Evolutionary conservation across 2,329 filamentous ascomycete species (phyloP), one percentile per base, ranked within the genome.

Genomic region (Sordariomycetes sp.): DNA sequence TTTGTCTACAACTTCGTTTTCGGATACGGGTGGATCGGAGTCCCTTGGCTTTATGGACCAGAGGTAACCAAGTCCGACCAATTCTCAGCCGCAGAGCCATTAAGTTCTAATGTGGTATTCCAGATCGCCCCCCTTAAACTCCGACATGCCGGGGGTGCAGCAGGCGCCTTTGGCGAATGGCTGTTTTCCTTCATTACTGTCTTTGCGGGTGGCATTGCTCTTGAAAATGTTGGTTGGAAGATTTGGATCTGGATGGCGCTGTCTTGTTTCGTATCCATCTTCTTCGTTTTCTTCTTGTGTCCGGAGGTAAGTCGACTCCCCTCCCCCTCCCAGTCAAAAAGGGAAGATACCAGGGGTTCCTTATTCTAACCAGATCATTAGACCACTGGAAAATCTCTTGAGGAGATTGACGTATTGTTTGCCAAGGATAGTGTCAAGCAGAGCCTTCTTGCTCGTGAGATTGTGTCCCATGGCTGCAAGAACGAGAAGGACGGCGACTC

Each of bases 131-230:
- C 58, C 3, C 60, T 61, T 20, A 53, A 57, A 10, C 58, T 61
- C 28, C 60, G 60, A 18, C 60, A 61, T 57, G 58, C 59, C 18
- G 60, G 60, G 18, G 60, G 55, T 10, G 60, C 60, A 22, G 60
- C 60, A 52, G 60, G 60, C 7, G 60, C 60, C 24, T 60, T 61
- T 20, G 60, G 58, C n/a, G 60, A 61, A 35, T 61, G 60, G 58
- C 50, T 61, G 14, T 61, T 61, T 56, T 60, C 58, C 18, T 61
- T 61, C 53, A 60, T 61, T 25, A 61, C 60, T 8, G 60, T 60
- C 8, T 61, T 61, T 37, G 60, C 60, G 12, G 60, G 58, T n/a
- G 60, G 58, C 25, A 61, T 61, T 54, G 60, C 60, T n/a, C 57
- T 61, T 34, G 55, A 59, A 28, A 60, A 61, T 28, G 58, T 61